A percentile compares a stretch with the other conserved stretches of the same genome.
phyloP scores from a whole-genome alignment of 768 basidiomycete genomes.

The Steccherinum ochraceum region DNA sequence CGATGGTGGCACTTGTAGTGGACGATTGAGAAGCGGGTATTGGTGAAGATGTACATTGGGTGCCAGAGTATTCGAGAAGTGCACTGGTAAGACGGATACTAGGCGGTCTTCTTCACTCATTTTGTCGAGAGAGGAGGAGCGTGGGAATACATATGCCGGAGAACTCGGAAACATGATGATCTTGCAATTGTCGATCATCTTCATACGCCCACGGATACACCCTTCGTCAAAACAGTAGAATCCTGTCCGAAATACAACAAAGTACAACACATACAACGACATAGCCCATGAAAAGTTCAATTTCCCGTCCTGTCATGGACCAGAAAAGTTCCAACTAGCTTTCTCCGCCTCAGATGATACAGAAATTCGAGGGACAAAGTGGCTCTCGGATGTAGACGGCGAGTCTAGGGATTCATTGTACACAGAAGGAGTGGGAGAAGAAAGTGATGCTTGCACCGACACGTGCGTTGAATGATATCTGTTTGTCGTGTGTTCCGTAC shows the following conservation, averaged over 20 bases:
- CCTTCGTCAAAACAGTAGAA: neutral
- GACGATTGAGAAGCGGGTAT: constrained; percentile 69
- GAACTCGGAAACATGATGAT: neutral
- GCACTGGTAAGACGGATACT: constrained; percentile 64
- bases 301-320: neutral
- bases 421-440: neutral
- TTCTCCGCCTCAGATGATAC: no score
- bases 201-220: neutral
- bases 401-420: neutral
- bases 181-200: neutral
- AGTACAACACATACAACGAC: no score
- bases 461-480: neutral
- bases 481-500: neutral
- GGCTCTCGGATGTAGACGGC: neutral
- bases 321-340: no score
- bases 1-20: constrained; percentile 72
- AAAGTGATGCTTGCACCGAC: neutral
- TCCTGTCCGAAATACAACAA: no score
- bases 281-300: neutral
- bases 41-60: constrained; percentile 75
- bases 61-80: constrained; percentile 53
- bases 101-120: constrained; percentile 46
- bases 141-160: neutral
- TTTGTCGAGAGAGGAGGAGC: neutral
- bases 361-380: no score